Percentiles rank a stretch among this genome's conserved stretches.
phyloP scores from a whole-genome alignment of 805 yeast genomes.

The Metschnikowia peoriensis region DNA sequence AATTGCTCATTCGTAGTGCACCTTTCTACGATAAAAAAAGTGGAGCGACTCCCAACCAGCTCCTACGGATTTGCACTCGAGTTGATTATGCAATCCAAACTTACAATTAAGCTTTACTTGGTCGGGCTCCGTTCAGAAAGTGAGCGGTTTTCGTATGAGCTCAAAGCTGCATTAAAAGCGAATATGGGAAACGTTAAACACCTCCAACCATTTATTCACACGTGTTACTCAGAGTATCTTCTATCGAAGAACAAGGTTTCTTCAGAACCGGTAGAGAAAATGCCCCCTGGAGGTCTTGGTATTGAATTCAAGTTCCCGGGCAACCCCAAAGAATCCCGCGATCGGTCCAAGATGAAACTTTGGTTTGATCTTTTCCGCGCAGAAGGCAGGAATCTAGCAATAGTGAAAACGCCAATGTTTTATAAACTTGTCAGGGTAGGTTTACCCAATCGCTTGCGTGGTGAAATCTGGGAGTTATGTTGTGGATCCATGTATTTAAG shows the following conservation, averaged over 20 bases:
- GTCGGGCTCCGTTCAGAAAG: constrained; percentile 77
- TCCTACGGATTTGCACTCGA: constrained; percentile 75
- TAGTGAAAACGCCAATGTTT: constrained; percentile 72
- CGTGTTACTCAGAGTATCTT: constrained; percentile 84
- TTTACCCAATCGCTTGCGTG: constrained; percentile 88
- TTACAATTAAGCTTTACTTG: constrained; percentile 64
- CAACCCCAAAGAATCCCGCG: constrained; percentile 70
- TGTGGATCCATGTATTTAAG: constrained; percentile 82
- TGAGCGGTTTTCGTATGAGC: constrained; percentile 71
- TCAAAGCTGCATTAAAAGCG: constrained; percentile 59
- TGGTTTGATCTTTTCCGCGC: constrained; percentile 91
- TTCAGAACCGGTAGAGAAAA: constrained; percentile 42
- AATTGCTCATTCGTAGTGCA: constrained; percentile 71
- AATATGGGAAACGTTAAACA: constrained; percentile 62
- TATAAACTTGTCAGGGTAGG: constrained; percentile 86
- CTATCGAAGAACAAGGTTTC: constrained; percentile 56
- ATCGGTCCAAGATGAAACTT: constrained; percentile 79
- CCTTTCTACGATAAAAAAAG: constrained; percentile 74
- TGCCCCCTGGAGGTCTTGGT: constrained; percentile 87
- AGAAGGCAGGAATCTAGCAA: constrained; percentile 80
- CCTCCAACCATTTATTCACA: constrained; percentile 61
- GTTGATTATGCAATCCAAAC: constrained; percentile 65
- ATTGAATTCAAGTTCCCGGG: constrained; percentile 86
- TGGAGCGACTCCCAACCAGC: constrained; percentile 78
- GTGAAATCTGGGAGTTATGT: constrained; percentile 93